Evolutionary conservation across 345 rosid genomes (phyloP), one percentile per base, ranked within the genome.

Genomic region (Microcos paniculata): DNA sequence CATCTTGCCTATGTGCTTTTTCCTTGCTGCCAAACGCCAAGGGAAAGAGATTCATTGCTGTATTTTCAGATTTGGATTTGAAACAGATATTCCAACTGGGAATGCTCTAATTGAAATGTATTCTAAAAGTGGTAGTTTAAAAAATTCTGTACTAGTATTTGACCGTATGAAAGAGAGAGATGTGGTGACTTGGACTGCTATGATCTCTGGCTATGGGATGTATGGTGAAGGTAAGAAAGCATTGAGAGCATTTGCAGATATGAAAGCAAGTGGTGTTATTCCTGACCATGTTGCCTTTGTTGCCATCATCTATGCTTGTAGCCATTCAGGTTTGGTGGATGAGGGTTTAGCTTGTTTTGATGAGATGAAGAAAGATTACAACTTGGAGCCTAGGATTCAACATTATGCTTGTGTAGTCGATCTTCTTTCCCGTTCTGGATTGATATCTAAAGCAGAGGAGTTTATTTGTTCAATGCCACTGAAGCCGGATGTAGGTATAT

Each of bases 271-370:
- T 8, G 92, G 90, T 74, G 53, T 87, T 40, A 53, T 77, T 78
- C 93, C 88, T 1, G 93, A 91, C 85, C 79, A 46, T 63, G 84
- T 88, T 48, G 84, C 83, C 57, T 88, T 88, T 78, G 82, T 91
- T 69, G 83, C 92, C 5, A 58, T 88, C 80, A 80, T 90, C 59
- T 86, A 81, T 79, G 92, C 96, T 71, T 90, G 96, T 77, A 90
- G 96, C 81, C 90, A 88, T 74, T 90, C 94, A n/a, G 92, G 96
- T 78, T 76, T 91, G 74, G 92, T 88, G 10, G 91, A 91, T 73
- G 89, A 88, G 75, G 96, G 94, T 21, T 73, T 88, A 56, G 81
- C 84, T 65, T 84, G 63, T 70, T 89, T 91, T 53, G 77, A 87
- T 24, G 77, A 58, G 80, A 87, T 91, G 89, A 85, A 84, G 82